These are phyloP conservation scores for Paracorniculantispora psalliotae DNA, from an alignment of 2,329 filamentous ascomycete species.

Conservation along the genomic window DNA sequence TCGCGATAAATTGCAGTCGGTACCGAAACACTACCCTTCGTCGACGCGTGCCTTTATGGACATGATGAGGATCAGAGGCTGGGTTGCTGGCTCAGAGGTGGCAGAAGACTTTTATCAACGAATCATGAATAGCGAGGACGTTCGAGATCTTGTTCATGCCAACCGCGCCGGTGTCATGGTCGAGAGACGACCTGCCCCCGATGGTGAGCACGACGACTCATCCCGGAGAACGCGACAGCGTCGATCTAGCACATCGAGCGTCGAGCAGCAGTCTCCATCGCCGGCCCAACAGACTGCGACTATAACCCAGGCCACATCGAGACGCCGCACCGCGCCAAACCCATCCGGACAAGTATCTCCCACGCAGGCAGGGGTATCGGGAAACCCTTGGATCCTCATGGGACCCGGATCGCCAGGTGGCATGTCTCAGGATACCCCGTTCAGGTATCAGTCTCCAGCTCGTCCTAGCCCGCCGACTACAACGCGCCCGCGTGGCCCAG, in stretches of 20 bases:
- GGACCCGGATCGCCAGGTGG: neutral
- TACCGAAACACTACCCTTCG: constrained; percentile 26
- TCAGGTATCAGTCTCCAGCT: constrained; percentile 6
- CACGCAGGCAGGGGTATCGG: neutral
- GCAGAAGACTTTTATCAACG: constrained; percentile 4
- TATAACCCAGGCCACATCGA: neutral
- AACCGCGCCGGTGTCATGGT: neutral
- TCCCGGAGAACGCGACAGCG: neutral
- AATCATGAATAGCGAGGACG: constrained; percentile 3
- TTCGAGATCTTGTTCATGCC: neutral
- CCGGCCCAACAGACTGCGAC: too few species aligned
- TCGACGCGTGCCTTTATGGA: constrained; percentile 26
- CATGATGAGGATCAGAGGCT: constrained; percentile 26
- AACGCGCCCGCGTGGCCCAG: neutral
- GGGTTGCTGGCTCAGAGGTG: neutral
- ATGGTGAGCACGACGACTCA: neutral
- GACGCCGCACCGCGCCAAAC: neutral
- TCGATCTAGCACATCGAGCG: neutral
- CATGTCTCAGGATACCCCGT: neutral
- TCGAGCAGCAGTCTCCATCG: neutral
- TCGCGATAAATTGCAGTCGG: constrained; percentile 54
- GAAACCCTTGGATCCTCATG: neutral
- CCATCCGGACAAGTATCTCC: neutral
- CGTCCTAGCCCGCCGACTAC: neutral
- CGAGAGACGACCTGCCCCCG: neutral